Conservation (phyloP, 2,329 filamentous ascomycete species). For the Penicillium sp. region DNA sequence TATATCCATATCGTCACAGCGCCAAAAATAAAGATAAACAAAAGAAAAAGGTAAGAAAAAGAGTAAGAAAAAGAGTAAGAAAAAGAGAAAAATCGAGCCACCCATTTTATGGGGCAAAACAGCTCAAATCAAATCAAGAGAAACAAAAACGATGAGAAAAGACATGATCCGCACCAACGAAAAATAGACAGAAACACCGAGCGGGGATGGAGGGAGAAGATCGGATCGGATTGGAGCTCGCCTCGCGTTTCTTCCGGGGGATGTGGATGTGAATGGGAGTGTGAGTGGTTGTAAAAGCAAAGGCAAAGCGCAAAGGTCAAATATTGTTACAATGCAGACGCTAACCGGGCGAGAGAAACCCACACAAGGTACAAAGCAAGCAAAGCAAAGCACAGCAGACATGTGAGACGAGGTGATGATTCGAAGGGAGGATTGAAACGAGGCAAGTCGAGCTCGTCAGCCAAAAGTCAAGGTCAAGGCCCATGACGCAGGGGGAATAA, state of each 20-base stretch:
- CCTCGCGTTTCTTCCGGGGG: background rate
- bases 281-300: background rate
- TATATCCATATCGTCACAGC: constrained; percentile 27
- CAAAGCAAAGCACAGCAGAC: background rate
- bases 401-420: background rate
- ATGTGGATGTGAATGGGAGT: too few species aligned
- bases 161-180: constrained; percentile 15
- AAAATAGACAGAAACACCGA: constrained; percentile 21
- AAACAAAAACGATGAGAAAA: constrained; percentile 4
- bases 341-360: constrained; percentile 35
- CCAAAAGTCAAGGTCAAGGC: background rate
- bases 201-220: constrained; percentile 6
- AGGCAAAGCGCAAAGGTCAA: constrained; percentile 15
- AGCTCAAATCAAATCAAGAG: constrained; percentile 6
- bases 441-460: too few species aligned
- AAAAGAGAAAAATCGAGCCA: constrained; percentile 15
- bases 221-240: too few species aligned
- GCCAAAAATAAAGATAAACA: constrained; percentile 17
- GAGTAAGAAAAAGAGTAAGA: constrained; percentile 16
- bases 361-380: constrained; percentile 16
- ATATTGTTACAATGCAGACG: constrained; percentile 39
- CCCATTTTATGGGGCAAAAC: constrained; percentile 24
- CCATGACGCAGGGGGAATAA: background rate
- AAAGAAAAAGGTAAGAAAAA: constrained; percentile 2
- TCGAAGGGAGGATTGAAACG: background rate